These are phyloP conservation scores for Myriosclerotinia scirpicola DNA, from an alignment of 2,329 filamentous ascomycete genomes.

Conservation along the genomic window DNA sequence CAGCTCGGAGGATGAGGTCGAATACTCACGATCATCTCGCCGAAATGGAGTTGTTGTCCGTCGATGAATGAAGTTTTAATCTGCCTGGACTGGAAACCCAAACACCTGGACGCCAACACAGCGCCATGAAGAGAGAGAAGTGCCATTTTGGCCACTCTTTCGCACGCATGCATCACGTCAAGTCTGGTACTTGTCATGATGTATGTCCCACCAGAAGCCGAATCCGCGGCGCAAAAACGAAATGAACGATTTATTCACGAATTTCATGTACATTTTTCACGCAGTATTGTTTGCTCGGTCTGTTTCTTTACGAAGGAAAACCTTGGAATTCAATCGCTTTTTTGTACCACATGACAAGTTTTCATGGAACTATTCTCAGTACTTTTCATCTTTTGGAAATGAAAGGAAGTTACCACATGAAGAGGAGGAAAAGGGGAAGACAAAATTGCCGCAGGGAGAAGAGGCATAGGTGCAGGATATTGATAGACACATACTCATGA, in stretches of 20 bases:
- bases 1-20: conserved; percentile 63
- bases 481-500: conserved; percentile 19
- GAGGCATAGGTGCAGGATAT: not conserved
- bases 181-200: conserved; percentile 31
- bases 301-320: not conserved
- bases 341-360: conserved; percentile 4
- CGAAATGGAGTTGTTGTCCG: conserved; percentile 63
- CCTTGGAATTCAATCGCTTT: not conserved
- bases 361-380: conserved; percentile 9
- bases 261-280: conserved; percentile 11
- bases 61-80: conserved; percentile 33
- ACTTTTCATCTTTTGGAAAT: conserved; percentile 3
- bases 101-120: conserved; percentile 17
- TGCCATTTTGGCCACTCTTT: conserved; percentile 5
- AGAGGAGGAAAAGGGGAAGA: conserved; percentile 17
- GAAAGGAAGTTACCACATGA: conserved; percentile 20
- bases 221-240: conserved; percentile 36
- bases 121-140: conserved; percentile 8
- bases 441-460: conserved; percentile 1
- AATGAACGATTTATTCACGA: conserved; percentile 5
- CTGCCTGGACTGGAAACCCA: conserved; percentile 23
- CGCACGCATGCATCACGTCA: conserved; percentile 31
- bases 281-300: not conserved
- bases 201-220: conserved; percentile 36
- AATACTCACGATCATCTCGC: conserved; percentile 57